Conservation (phyloP, 306 rosid species). For the Senna tora region DNA sequence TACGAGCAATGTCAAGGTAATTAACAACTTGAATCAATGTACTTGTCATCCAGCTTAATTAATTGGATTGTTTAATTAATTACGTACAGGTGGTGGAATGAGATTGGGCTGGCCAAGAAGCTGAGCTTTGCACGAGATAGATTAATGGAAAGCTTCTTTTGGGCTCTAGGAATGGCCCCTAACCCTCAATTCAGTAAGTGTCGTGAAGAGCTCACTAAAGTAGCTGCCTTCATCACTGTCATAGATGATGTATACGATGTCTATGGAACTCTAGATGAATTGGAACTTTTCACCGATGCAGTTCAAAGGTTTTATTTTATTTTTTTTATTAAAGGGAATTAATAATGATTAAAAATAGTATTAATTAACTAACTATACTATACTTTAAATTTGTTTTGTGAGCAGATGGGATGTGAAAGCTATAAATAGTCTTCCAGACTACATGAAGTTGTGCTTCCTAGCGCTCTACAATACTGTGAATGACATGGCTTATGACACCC, state of each 20-base stretch:
- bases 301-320: conserved; percentile 44
- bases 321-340: no score
- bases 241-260: conserved; percentile 50
- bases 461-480: conserved; percentile 54
- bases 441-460: conserved; percentile 52
- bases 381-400: no score
- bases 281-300: conserved; percentile 41
- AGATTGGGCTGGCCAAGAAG: conserved; percentile 38
- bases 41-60: not conserved
- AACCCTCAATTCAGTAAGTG: conserved; percentile 35
- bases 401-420: conserved; percentile 52
- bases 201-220: conserved; percentile 42
- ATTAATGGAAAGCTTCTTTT: conserved; percentile 41
- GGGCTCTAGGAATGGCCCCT: conserved; percentile 37
- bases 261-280: conserved; percentile 47
- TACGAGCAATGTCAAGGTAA: conserved; percentile 41
- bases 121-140: conserved; percentile 46
- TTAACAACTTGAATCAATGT: not conserved
- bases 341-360: no score
- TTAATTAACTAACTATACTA: no score
- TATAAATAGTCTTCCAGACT: conserved; percentile 36
- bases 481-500: conserved; percentile 38
- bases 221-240: conserved; percentile 9
- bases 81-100: conserved; percentile 50
- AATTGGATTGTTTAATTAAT: no score